These are phyloP conservation scores for Diaporthe sp. DNA, from an alignment of 2,329 filamentous ascomycete genomes.

Conservation along the genomic window DNA sequence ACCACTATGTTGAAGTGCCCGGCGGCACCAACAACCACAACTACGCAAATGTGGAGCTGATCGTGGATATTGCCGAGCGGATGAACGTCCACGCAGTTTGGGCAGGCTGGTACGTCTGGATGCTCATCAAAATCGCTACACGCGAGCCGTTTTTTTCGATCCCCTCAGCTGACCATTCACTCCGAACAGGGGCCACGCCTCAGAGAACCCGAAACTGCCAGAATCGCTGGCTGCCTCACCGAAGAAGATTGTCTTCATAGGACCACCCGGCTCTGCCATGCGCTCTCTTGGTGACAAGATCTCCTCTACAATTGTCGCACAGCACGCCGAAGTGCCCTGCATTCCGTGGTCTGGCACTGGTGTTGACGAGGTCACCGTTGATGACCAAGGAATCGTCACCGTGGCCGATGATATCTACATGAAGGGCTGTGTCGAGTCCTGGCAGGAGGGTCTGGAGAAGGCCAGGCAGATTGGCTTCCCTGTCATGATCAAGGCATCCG, in stretches of 20 bases:
- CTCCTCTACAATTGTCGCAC: slow-evolving; percentile 98
- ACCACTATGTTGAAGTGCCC: slow-evolving; percentile 99
- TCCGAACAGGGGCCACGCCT: slow-evolving; percentile 86
- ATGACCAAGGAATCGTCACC: slow-evolving; percentile 89
- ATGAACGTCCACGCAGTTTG: slow-evolving; percentile 99
- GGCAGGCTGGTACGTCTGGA: slow-evolving; percentile 87
- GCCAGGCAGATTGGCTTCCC: slow-evolving; percentile 96
- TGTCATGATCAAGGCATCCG: slow-evolving; percentile 99
- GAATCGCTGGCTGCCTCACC: slow-evolving; percentile 96
- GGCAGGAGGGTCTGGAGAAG: slow-evolving; percentile 89
- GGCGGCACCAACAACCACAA: slow-evolving; percentile 99
- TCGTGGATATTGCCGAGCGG: slow-evolving; percentile 97
- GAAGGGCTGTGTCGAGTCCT: slow-evolving; percentile 90
- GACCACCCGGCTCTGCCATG: slow-evolving; percentile 97
- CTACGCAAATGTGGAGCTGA: slow-evolving; percentile 99
- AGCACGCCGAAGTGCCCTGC: slow-evolving; percentile 95
- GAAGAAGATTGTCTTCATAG: slow-evolving; percentile 99
- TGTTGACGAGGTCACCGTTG: slow-evolving; percentile 84
- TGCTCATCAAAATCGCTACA: neutral
- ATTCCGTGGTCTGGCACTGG: slow-evolving; percentile 99
- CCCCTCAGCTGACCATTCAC: slow-evolving; percentile 17
- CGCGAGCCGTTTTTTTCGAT: slow-evolving; percentile 39
- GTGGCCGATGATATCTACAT: slow-evolving; percentile 88
- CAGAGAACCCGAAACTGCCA: slow-evolving; percentile 97
- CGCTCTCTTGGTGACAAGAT: slow-evolving; percentile 99